Conservation (phyloP, 345 rosid genomes). For the Dipteronia sinensis region DNA sequence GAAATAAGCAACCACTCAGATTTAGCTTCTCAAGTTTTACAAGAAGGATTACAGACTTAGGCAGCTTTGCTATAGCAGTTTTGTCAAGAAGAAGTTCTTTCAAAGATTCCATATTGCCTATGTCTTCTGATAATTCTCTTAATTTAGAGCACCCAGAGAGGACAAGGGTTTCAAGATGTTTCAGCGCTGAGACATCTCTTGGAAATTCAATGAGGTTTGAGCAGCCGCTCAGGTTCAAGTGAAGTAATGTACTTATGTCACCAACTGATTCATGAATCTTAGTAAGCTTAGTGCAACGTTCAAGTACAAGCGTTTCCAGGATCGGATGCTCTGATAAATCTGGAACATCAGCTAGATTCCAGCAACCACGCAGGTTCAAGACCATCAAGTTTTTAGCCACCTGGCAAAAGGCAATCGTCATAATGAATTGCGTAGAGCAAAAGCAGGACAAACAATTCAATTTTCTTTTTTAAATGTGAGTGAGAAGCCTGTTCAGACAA, state of each 20-base stretch:
- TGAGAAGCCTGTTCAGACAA: not conserved
- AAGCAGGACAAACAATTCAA: not conserved
- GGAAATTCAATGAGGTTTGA: slow-evolving; percentile 41
- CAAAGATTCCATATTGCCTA: slow-evolving; percentile 48
- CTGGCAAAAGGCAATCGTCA: slow-evolving; percentile 25
- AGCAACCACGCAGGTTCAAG: slow-evolving; percentile 44
- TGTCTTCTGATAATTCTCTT: slow-evolving; percentile 39
- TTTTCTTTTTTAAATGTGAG: not conserved
- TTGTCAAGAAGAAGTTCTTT: slow-evolving; percentile 44
- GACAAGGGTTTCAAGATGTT: slow-evolving; percentile 38
- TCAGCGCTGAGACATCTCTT: slow-evolving; percentile 44
- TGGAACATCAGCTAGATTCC: slow-evolving; percentile 39
- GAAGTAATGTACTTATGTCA: slow-evolving; percentile 27
- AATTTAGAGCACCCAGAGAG: slow-evolving; percentile 44
- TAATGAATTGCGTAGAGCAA: not conserved
- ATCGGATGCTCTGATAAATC: slow-evolving; percentile 35
- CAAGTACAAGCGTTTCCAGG: slow-evolving; percentile 48
- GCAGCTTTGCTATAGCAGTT: slow-evolving; percentile 46
- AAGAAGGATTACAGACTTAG: slow-evolving; percentile 43
- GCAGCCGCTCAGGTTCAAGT: slow-evolving; percentile 45
- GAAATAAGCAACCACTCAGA: slow-evolving; percentile 27
- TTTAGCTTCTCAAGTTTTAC: slow-evolving; percentile 47
- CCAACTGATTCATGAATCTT: slow-evolving; percentile 46
- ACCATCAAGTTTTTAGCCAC: slow-evolving; percentile 45
- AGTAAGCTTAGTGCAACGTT: slow-evolving; percentile 32